Evolutionary conservation across 495 filamentous ascomycete species (phyloP).

Genomic region (Penicillium arizonense): DNA sequence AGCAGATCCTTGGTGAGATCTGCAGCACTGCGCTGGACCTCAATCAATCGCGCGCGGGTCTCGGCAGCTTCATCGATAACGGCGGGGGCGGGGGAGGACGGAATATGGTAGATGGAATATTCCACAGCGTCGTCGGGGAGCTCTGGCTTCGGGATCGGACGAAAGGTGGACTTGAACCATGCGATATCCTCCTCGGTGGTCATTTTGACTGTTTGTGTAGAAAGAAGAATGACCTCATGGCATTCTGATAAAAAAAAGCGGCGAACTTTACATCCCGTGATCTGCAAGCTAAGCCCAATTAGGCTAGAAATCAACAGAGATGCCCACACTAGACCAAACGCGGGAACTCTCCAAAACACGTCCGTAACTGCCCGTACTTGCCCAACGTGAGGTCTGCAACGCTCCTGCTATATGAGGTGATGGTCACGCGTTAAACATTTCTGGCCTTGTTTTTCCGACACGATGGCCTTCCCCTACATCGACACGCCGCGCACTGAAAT

Average conservation of each 20-base stretch:
- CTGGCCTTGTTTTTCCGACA: conserved; percentile 12
- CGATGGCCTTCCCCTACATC: conserved; percentile 56
- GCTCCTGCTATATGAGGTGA: conserved; percentile 15
- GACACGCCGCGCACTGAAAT: conserved; percentile 78
- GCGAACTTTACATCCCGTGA: conserved; percentile 27
- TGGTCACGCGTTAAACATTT: conserved; percentile 32
- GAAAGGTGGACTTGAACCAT: conserved; percentile 51
- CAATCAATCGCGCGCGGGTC: conserved; percentile 59
- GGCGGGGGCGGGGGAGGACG: conserved; percentile 48
- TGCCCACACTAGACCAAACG: conserved; percentile 13
- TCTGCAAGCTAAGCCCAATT: conserved; percentile 28
- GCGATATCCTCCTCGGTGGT: conserved; percentile 47
- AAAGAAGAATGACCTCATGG: conserved; percentile 41
- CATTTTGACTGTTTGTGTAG: conserved; percentile 25
- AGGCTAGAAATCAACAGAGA: conserved; percentile 49
- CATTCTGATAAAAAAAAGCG: conserved; percentile 28
- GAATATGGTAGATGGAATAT: conserved; percentile 70
- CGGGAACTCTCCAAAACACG: conserved; percentile 40
- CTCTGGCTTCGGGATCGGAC: conserved; percentile 60
- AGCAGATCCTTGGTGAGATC: conserved; percentile 61
- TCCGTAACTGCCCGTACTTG: conserved; percentile 9
- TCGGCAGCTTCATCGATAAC: conserved; percentile 50
- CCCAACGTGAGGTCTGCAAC: conserved; percentile 1
- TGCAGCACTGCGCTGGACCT: conserved; percentile 65
- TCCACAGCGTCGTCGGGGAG: conserved; percentile 86